phyloP scores from a whole-genome alignment of 2,329 filamentous ascomycete species.

The Stachybotrys echinatus region DNA sequence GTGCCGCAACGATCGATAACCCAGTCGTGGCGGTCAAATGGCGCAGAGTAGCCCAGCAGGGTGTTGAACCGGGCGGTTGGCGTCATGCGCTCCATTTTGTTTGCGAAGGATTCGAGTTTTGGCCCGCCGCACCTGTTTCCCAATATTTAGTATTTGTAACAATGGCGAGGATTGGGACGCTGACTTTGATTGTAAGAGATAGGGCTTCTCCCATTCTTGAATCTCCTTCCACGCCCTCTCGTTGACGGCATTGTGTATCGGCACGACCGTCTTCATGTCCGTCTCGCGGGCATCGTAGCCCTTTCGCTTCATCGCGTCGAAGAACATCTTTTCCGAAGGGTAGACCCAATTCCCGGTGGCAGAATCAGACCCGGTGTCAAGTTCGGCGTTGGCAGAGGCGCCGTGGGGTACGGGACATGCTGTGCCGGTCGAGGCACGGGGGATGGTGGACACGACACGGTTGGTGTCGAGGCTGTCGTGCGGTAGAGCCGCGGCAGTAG shows the following conservation, averaged over 20 bases:
- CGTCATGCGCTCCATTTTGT: slow-evolving; percentile 63
- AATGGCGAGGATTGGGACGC: slow-evolving; percentile 16
- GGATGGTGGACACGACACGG: slow-evolving; percentile 76
- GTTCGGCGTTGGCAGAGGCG: slow-evolving; percentile 64
- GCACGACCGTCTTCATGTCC: slow-evolving; percentile 89
- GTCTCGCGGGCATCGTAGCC: slow-evolving; percentile 63
- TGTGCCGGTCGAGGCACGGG: slow-evolving; percentile 45
- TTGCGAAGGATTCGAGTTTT: slow-evolving; percentile 76
- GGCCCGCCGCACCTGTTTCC: slow-evolving; percentile 60
- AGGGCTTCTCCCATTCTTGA: slow-evolving; percentile 76
- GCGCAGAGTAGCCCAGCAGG: slow-evolving; percentile 78
- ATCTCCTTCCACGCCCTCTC: slow-evolving; percentile 95
- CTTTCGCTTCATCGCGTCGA: slow-evolving; percentile 93
- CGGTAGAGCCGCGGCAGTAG: slow-evolving; percentile 7
- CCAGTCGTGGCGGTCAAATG: slow-evolving; percentile 98
- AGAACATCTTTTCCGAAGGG: slow-evolving; percentile 95
- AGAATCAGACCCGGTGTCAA: slow-evolving; percentile 66
- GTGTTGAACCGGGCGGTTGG: slow-evolving; percentile 81
- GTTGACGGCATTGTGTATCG: slow-evolving; percentile 98
- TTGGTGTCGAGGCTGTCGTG: slow-evolving; percentile 50
- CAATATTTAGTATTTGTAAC: slow-evolving; percentile 4
- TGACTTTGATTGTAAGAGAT: slow-evolving; percentile 49
- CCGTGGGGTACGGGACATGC: slow-evolving; percentile 34
- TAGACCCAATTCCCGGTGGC: slow-evolving; percentile 91
- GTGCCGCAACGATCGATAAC: slow-evolving; percentile 86